phyloP scores from a whole-genome alignment of 1,139 yeast genomes.

The Saccharomyces hybrid region DNA sequence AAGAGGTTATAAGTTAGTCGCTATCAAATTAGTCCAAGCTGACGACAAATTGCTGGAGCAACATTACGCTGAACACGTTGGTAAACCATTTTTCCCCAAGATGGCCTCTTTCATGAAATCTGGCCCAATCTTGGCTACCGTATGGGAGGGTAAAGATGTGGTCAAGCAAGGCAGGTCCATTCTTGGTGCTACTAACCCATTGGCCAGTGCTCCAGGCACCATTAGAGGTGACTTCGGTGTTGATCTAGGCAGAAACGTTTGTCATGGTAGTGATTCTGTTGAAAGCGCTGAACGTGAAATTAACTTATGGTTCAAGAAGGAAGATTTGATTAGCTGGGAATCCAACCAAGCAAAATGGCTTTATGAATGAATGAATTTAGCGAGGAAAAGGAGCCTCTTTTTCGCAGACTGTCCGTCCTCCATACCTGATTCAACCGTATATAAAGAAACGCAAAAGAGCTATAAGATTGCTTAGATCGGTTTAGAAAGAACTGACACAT shows the following conservation, averaged over 20 bases:
- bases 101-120: conserved; percentile 93
- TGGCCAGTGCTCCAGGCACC: conserved; percentile 96
- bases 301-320: conserved; percentile 95
- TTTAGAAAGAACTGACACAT: not conserved
- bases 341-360: conserved; percentile 80
- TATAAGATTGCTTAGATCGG: not conserved
- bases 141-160: conserved; percentile 99
- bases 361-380: conserved; percentile 59
- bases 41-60: conserved; percentile 79
- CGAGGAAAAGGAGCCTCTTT: not conserved
- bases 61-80: conserved; percentile 92
- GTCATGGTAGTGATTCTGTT: conserved; percentile 99
- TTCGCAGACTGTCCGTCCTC: not conserved
- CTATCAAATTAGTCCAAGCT: conserved; percentile 85
- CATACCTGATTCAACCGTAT: not conserved
- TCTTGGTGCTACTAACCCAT: conserved; percentile 99
- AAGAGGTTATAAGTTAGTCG: conserved; percentile 97
- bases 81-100: conserved; percentile 96
- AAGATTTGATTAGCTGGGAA: conserved; percentile 90
- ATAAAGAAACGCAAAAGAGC: not conserved
- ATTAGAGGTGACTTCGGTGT: conserved; percentile 96
- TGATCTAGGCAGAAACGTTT: conserved; percentile 98
- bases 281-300: conserved; percentile 97
- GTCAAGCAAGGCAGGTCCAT: conserved; percentile 97
- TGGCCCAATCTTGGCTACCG: conserved; percentile 98